A percentile compares a stretch with the other conserved stretches of the same genome.
Conservation (phyloP, 176 grass and related monocot genomes). For the Oryza meyeriana region DNA sequence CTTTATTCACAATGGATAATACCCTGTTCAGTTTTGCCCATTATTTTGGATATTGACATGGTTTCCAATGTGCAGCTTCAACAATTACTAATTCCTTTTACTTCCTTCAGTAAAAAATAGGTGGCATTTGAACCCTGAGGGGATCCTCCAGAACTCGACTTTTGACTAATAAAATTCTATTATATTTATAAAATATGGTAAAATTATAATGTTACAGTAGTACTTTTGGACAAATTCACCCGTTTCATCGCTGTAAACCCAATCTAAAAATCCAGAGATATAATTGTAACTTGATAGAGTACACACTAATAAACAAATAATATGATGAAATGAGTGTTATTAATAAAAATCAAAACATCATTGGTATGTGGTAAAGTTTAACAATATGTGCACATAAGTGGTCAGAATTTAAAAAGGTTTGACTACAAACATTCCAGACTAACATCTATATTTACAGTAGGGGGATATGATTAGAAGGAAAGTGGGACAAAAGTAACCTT, state of each 20-base stretch:
- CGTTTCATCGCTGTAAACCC: background rate
- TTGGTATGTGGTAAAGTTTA: background rate
- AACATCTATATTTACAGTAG: background rate
- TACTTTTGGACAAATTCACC: background rate
- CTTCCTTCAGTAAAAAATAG: background rate
- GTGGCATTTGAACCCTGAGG: background rate
- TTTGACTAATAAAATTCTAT: background rate
- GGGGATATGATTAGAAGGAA: background rate
- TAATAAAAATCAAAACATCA: background rate
- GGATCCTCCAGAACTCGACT: background rate
- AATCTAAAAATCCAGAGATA: background rate
- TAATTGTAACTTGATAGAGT: background rate
- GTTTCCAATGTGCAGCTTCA: background rate
- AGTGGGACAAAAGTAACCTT: slow-evolving; percentile 54
- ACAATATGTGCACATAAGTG: background rate
- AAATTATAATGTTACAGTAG: background rate
- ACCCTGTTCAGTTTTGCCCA: too few relatives aligned
- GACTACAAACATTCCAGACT: background rate
- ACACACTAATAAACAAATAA: background rate
- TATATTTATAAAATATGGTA: background rate
- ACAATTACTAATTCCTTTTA: background rate
- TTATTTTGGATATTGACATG: background rate
- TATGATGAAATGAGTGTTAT: background rate
- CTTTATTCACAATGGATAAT: background rate
- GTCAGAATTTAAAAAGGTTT: background rate